Evolutionary conservation across 2,329 filamentous ascomycete species (phyloP).

Genomic region (Botrytis paeoniae): DNA sequence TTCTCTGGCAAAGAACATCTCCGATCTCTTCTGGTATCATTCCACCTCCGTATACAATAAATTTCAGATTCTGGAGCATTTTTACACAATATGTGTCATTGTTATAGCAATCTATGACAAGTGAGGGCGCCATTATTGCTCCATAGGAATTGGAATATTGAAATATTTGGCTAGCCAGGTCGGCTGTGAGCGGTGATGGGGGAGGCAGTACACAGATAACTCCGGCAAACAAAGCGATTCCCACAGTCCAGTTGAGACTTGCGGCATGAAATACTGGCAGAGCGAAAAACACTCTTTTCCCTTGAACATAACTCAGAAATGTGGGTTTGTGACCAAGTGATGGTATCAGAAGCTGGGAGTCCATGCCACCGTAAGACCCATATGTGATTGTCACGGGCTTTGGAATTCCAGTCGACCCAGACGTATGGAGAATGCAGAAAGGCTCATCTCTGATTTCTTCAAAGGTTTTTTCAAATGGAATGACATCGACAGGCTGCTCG

Average conservation of each 20-base stretch:
- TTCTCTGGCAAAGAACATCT: constrained; percentile 1
- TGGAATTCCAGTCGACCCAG: constrained; percentile 43
- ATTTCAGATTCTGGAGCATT: constrained; percentile 8
- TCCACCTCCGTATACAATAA: constrained; percentile 8
- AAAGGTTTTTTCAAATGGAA: constrained; percentile 37
- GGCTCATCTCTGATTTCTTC: constrained; percentile 39
- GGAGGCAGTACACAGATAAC: constrained; percentile 10
- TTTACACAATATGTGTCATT: constrained; percentile 1
- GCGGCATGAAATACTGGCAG: constrained; percentile 14
- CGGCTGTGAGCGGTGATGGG: constrained; percentile 7
- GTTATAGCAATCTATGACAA: constrained; percentile 15
- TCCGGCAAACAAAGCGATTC: constrained; percentile 1
- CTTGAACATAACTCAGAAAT: constrained; percentile 2
- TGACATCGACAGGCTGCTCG: background rate
- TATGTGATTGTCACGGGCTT: constrained; percentile 42
- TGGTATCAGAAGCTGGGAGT: constrained; percentile 1
- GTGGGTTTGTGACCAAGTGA: constrained; percentile 13
- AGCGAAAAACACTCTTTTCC: constrained; percentile 8
- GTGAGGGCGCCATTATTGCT: background rate
- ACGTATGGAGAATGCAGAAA: constrained; percentile 43
- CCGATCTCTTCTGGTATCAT: background rate
- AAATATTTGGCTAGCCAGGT: background rate
- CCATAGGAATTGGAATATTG: background rate
- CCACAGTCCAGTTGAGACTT: constrained; percentile 12
- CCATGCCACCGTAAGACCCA: constrained; percentile 22